Conservation (phyloP, 768 basidiomycete genomes). For the Leccinum boreale region DNA sequence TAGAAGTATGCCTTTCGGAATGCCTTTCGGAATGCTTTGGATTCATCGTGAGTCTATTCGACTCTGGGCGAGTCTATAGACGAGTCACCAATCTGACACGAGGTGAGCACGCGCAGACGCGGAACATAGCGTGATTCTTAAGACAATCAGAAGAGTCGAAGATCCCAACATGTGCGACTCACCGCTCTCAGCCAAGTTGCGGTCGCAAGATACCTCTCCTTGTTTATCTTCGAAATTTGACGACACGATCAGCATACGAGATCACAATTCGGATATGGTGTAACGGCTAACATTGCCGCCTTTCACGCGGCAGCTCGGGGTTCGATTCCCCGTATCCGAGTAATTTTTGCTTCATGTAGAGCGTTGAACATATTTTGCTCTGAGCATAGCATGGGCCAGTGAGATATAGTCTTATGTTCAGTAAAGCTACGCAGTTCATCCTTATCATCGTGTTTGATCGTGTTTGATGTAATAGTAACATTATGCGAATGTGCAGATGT, state of each 20-base stretch:
- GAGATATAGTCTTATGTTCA: too few relatives aligned
- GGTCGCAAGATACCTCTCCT: neutral
- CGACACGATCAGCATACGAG: neutral
- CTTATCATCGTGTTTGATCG: too few relatives aligned
- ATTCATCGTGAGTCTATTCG: neutral
- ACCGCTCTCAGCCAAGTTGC: too few relatives aligned
- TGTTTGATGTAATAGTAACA: too few relatives aligned
- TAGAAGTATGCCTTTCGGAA: neutral
- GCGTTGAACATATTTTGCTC: too few relatives aligned
- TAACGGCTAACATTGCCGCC: conserved; percentile 69
- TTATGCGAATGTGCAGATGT: too few relatives aligned
- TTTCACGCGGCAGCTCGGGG: conserved; percentile 50
- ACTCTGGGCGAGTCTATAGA: neutral
- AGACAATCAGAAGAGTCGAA: too few relatives aligned
- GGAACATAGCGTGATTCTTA: too few relatives aligned
- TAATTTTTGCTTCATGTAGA: neutral
- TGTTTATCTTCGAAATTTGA: neutral
- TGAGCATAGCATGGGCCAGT: too few relatives aligned
- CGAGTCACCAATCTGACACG: neutral
- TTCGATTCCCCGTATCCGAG: conserved; percentile 34
- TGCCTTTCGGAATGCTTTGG: neutral
- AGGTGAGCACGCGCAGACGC: too few relatives aligned
- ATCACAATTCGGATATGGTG: conserved; percentile 47
- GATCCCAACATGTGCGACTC: neutral
- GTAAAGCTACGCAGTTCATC: too few relatives aligned